phyloP scores from a whole-genome alignment of 192 early-diverging fungal genomes.

The Phlyctochytrium planicorne region DNA sequence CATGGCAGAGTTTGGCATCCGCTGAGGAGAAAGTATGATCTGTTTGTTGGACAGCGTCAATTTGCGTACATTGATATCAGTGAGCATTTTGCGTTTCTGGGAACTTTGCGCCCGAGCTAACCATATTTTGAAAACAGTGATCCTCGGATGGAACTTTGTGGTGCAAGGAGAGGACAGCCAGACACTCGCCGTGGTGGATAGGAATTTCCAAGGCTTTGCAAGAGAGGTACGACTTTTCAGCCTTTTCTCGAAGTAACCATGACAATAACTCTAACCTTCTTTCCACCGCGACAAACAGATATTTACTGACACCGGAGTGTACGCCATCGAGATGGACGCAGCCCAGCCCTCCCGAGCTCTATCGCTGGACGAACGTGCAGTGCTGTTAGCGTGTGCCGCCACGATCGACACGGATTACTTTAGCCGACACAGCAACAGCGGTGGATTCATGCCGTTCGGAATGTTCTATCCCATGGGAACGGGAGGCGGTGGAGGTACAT shows the following conservation, averaged over 20 bases:
- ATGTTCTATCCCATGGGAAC: slow-evolving; percentile 3
- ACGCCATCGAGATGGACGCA: slow-evolving; percentile 75
- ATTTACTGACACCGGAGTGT: slow-evolving; percentile 84
- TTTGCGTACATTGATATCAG: slow-evolving; percentile 36
- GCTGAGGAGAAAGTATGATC: slow-evolving; percentile 76
- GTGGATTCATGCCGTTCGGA: slow-evolving; percentile 15
- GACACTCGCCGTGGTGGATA: slow-evolving; percentile 60
- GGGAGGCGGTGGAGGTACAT: not conserved
- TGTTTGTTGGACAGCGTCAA: slow-evolving; percentile 66
- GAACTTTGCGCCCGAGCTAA: not conserved
- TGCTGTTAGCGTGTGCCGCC: slow-evolving; percentile 77
- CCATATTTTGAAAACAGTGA: slow-evolving; percentile 38
- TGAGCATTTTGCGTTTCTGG: not conserved
- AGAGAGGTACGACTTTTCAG: slow-evolving; percentile 41
- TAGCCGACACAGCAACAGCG: slow-evolving; percentile 60
- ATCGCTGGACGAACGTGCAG: slow-evolving; percentile 74
- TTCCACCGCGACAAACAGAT: slow-evolving; percentile 71
- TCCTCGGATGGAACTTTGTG: slow-evolving; percentile 80
- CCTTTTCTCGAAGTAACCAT: not conserved
- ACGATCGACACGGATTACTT: slow-evolving; percentile 91
- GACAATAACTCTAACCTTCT: slow-evolving; percentile 40
- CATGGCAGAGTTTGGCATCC: slow-evolving; percentile 68
- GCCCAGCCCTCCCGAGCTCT: slow-evolving; percentile 31
- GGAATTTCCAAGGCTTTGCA: slow-evolving; percentile 82
- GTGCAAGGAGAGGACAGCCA: slow-evolving; percentile 56